Evolutionary conservation across 78 protist genomes (phyloP), one percentile per base, ranked within the genome.

Genomic region (Diacronema lutheri): DNA sequence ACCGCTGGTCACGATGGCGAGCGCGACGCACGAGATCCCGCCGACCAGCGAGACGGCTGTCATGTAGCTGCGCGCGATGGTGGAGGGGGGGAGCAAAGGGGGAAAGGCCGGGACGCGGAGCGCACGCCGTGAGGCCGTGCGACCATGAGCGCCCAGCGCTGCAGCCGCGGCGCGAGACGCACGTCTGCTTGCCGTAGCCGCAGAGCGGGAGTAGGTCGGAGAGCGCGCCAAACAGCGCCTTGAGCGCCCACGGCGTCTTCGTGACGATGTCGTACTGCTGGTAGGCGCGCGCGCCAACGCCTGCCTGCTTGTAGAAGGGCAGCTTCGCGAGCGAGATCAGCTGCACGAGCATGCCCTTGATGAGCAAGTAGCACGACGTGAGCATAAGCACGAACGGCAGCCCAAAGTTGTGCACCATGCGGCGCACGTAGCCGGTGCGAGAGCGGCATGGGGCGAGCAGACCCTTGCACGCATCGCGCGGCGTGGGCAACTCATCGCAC

Each of bases 141-240:
- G n/a, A n/a, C n/a, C n/a, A n/a, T n/a, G n/a, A n/a, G n/a, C n/a
- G n/a, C n/a, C n/a, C n/a, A n/a, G n/a, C n/a, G n/a, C n/a, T n/a
- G n/a, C n/a, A n/a, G n/a, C n/a, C n/a, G n/a, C n/a, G n/a, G n/a
- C n/a, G n/a, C n/a, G n/a, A n/a, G n/a, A n/a, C n/a, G n/a, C n/a
- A n/a, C n/a, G n/a, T n/a, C n/a, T n/a, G n/a, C 65, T 86, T 86
- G 37, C 29, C 50, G 66, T 86, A 86, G 16, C 89, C 89, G 26
- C 12, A 35, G 12, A 76, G 65, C 1, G 89, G 89, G 50, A 74
- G 2, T 23, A 16, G 16, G 46, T 86, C 89, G 31, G 61, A 11
- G 23, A 86, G 4, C 4, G 38, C 44, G 50, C 84, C 89, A 9
- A 86, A 12, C 35, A 55, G 9, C 9, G 89, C 61, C 40, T 86